Percentiles rank a stretch among this genome's conserved stretches.
phyloP scores from a whole-genome alignment of 2,329 filamentous ascomycete species.

The Sporothrix curviconia region DNA sequence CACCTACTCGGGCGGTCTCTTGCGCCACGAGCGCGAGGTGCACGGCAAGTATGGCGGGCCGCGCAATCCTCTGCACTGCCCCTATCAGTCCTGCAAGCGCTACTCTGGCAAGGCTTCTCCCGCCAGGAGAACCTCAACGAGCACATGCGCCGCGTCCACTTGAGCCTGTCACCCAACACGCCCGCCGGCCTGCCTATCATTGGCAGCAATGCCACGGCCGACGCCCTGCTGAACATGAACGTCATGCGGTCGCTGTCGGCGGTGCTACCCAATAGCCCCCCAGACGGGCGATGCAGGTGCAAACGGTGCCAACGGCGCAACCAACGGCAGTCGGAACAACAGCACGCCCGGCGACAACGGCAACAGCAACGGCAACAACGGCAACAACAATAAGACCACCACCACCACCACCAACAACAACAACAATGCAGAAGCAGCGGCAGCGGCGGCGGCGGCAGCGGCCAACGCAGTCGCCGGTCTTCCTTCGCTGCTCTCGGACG shows the following conservation, averaged over 20 bases:
- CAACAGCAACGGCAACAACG: background rate
- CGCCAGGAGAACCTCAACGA: constrained; percentile 91
- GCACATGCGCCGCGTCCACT: constrained; percentile 82
- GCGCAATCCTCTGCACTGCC: constrained; percentile 81
- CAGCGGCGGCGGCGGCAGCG: background rate
- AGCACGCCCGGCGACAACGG: too few relatives aligned
- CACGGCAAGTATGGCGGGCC: constrained; percentile 85
- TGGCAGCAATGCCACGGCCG: background rate
- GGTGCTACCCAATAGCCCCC: constrained; percentile 3
- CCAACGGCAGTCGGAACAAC: too few relatives aligned
- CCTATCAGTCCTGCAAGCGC: constrained; percentile 80
- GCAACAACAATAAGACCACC: background rate
- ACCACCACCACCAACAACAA: background rate
- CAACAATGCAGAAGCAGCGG: background rate
- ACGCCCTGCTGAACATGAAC: background rate
- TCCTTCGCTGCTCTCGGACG: constrained; percentile 6
- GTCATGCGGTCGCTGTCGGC: constrained; percentile 10
- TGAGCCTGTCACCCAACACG: background rate
- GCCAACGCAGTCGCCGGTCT: constrained; percentile 7
- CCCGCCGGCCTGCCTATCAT: background rate
- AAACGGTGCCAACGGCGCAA: background rate
- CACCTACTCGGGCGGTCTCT: constrained; percentile 84
- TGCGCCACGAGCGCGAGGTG: constrained; percentile 88
- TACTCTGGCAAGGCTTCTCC: constrained; percentile 82
- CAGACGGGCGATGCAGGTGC: background rate